Conservation (phyloP, 768 basidiomycete genomes). For the Termitomyces sp. region DNA sequence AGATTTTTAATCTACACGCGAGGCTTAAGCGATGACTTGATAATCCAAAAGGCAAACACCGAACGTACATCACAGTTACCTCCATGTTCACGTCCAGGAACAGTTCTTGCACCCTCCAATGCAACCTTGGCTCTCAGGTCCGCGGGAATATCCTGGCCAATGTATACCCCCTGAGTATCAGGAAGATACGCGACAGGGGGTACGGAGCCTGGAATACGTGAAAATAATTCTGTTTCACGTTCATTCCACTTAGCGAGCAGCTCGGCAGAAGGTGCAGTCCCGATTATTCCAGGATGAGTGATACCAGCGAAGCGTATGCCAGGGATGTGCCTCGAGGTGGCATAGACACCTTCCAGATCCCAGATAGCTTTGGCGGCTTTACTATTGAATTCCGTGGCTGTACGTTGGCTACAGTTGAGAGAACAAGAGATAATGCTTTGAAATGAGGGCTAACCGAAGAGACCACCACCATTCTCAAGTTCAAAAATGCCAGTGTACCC, state of each 20-base stretch:
- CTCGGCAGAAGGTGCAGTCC: constrained; percentile 70
- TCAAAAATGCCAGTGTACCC: constrained; percentile 80
- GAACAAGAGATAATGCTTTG: not conserved
- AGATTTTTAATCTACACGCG: constrained; percentile 62
- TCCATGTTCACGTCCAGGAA: constrained; percentile 76
- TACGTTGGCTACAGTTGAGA: not conserved
- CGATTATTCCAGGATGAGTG: constrained; percentile 71
- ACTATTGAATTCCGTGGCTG: constrained; percentile 63
- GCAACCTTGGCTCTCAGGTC: constrained; percentile 48
- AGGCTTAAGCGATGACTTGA: not conserved
- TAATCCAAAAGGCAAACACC: not conserved
- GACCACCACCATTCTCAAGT: constrained; percentile 64
- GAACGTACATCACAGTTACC: constrained; percentile 65
- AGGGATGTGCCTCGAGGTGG: constrained; percentile 70
- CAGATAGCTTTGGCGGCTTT: constrained; percentile 75
- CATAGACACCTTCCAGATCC: constrained; percentile 72
- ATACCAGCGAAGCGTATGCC: constrained; percentile 77
- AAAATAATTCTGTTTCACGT: constrained; percentile 63
- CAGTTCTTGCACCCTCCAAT: constrained; percentile 64
- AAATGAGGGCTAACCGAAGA: constrained; percentile 42
- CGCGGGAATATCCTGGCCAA: constrained; percentile 56
- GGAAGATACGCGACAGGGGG: constrained; percentile 68
- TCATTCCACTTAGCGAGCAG: constrained; percentile 71
- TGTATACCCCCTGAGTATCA: constrained; percentile 51
- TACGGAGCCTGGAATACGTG: constrained; percentile 40